Evolutionary conservation across 345 rosid genomes (phyloP).

Genomic region (Kernera saxatilis): DNA sequence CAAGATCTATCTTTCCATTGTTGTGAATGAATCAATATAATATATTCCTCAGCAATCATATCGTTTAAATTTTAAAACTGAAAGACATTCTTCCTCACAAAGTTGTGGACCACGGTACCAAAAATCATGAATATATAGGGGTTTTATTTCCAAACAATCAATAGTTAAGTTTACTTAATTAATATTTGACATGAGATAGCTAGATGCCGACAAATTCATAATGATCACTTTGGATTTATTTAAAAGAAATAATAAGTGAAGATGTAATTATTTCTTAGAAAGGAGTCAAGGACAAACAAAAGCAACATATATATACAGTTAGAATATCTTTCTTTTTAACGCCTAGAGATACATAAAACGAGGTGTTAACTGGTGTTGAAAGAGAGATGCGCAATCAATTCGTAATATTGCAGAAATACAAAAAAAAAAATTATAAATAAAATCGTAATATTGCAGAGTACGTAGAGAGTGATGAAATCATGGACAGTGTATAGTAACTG

Average conservation of each 20-base stretch:
- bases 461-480: constrained; percentile 34
- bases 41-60: constrained; percentile 21
- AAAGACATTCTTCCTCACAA: constrained; percentile 32
- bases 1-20: constrained; percentile 27
- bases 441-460: constrained; percentile 10
- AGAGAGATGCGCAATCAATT: constrained; percentile 28
- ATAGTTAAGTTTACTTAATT: background rate
- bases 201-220: constrained; percentile 32
- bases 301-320: constrained; percentile 16
- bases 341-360: constrained; percentile 3
- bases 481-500: constrained; percentile 32
- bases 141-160: constrained; percentile 4
- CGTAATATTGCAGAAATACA: background rate
- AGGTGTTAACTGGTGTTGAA: constrained; percentile 28
- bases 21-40: constrained; percentile 20
- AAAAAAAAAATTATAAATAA: background rate
- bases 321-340: background rate
- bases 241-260: constrained; percentile 2
- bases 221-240: constrained; percentile 14
- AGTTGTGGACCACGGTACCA: constrained; percentile 31
- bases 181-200: constrained; percentile 21
- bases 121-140: constrained; percentile 7
- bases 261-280: constrained; percentile 22
- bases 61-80: constrained; percentile 11
- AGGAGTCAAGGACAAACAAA: constrained; percentile 22